These are phyloP conservation scores for Fusarium xyrophilum DNA, from an alignment of 2,329 filamentous ascomycete species.

Conservation along the genomic window DNA sequence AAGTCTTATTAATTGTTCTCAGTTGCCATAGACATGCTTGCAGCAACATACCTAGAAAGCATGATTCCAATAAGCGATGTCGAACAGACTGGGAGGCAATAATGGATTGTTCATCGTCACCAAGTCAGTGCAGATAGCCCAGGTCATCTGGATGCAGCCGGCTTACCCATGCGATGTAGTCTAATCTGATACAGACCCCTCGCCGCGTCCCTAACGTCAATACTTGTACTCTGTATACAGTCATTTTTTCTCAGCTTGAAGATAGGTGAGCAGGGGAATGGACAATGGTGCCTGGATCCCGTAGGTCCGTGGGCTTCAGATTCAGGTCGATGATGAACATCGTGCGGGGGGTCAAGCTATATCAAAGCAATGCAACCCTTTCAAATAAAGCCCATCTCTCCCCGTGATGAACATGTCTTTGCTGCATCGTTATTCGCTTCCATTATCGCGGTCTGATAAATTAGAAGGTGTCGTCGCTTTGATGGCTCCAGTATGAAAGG, in stretches of 20 bases:
- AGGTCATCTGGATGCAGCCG: conserved; percentile 34
- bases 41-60: background rate
- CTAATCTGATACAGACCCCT: conserved; percentile 32
- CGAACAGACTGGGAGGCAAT: background rate
- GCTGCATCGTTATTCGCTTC: conserved; percentile 27
- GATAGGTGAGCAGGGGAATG: conserved; percentile 17
- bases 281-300: conserved; percentile 41
- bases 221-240: background rate
- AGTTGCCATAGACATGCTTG: conserved; percentile 14
- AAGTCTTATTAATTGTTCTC: conserved; percentile 12
- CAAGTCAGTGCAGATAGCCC: background rate
- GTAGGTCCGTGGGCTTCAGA: conserved; percentile 30
- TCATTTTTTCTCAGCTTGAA: conserved; percentile 9
- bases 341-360: conserved; percentile 29
- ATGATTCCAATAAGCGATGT: background rate
- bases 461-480: conserved; percentile 1
- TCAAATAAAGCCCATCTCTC: conserved; percentile 11
- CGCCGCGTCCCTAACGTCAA: conserved; percentile 25
- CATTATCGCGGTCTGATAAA: conserved; percentile 2
- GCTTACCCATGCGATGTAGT: conserved; percentile 32
- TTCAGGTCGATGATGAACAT: conserved; percentile 35
- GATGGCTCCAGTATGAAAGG: conserved; percentile 2
- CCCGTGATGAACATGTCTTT: conserved; percentile 22
- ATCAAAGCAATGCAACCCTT: conserved; percentile 35
- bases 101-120: background rate